Evolutionary conservation across 2,329 filamentous ascomycete species (phyloP), one percentile per base, ranked within the genome.

Genomic region (Colletotrichum sp.): DNA sequence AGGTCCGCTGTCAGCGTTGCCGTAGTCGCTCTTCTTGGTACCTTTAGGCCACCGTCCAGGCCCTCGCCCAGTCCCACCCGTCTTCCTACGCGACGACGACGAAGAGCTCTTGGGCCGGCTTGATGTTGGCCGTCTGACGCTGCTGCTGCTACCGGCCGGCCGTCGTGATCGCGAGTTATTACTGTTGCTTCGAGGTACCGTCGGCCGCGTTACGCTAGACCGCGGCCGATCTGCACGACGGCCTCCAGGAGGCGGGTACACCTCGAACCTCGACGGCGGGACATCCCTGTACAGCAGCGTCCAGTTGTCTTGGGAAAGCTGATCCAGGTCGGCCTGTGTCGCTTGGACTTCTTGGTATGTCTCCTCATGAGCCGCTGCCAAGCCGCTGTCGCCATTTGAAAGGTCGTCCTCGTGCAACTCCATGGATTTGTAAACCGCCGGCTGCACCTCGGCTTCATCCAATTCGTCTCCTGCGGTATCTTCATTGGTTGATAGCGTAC

Each of bases 261-360:
- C 91, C 79, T 96, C 93, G 82, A 95, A 98, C 39, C 95, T 91
- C 3, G 88, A 92, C 0, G 92, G 87, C 4, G 94, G 94, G 30
- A 97, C 94, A 64, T 86, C 84, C 16, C 85, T 85, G 80, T 92
- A 92, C 3, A 86, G 81, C 5, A 82, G 79, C 13, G 82, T 81
- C 90, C 90, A 92, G 55, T 84, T 27, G 11, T 64, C 64, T 11
- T 19, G 32, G 9, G 32, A 11, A 15, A 32, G 3, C 32, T 60
- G 59, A 22, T 34, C 44, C 12, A 48, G 44, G 16, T 30, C 60
- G 11, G 28, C 32, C 36, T 60, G 59, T 15, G 19, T 36, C 16
- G 28, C 59, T 28, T 60, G 30, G 15, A 25, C 68, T n/a, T 30
- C 25, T 25, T 60, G 74, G 12, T 52, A 68, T 28, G 27, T 28